These are phyloP conservation scores for Cryptococcus sp. DNA, from an alignment of 1,284 basidiomycete species.

Conservation along the genomic window DNA sequence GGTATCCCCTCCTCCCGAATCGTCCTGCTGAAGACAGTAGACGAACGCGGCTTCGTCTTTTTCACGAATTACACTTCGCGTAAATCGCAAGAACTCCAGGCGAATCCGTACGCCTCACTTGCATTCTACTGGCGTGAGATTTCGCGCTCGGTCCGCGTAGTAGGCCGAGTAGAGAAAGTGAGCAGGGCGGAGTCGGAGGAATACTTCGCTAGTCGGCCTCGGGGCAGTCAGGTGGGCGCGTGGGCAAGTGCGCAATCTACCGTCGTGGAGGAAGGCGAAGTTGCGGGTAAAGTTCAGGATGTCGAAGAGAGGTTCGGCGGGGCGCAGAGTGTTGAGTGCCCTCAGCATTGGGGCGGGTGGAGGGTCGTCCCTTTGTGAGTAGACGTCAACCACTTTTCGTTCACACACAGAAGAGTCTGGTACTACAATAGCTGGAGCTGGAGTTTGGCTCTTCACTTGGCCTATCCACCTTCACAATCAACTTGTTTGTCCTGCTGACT, in stretches of 20 bases:
- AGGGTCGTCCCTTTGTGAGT: slow-evolving; percentile 83
- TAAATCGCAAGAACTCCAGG: slow-evolving; percentile 77
- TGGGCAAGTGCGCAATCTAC: slow-evolving; percentile 88
- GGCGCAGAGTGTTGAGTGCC: slow-evolving; percentile 66
- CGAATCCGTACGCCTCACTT: slow-evolving; percentile 76
- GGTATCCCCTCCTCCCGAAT: slow-evolving; percentile 83
- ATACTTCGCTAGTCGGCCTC: slow-evolving; percentile 82
- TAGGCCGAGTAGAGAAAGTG: slow-evolving; percentile 81
- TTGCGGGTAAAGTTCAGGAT: slow-evolving; percentile 65
- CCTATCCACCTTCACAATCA: background rate
- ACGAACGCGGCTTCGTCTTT: slow-evolving; percentile 85
- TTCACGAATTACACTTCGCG: slow-evolving; percentile 95
- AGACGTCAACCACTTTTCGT: background rate
- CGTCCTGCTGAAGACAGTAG: slow-evolving; percentile 89
- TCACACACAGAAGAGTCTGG: background rate
- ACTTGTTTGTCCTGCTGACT: background rate
- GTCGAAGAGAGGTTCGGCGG: slow-evolving; percentile 64
- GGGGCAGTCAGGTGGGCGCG: slow-evolving; percentile 84
- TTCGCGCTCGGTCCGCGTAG: slow-evolving; percentile 76
- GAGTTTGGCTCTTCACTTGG: background rate
- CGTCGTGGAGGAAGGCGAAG: slow-evolving; percentile 69
- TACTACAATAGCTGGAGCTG: background rate
- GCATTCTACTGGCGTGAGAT: slow-evolving; percentile 92
- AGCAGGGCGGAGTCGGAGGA: slow-evolving; percentile 68
- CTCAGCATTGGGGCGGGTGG: slow-evolving; percentile 96